Evolutionary conservation across 1,139 yeast species (phyloP).

Genomic region (Saccharomycopsis crataegensis): DNA sequence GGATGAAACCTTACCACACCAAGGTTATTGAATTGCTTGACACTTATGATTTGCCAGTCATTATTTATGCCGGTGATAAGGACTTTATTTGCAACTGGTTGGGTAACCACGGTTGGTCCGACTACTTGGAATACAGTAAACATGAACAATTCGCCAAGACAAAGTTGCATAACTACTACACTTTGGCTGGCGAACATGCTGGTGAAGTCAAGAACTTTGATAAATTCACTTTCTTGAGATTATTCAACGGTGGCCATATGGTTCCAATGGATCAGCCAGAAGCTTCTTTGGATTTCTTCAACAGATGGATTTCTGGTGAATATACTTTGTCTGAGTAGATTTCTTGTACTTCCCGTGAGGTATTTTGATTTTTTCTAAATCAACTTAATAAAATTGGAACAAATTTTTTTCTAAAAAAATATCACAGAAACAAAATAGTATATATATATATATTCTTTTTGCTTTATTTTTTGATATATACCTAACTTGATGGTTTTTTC

Average conservation of each 20-base stretch:
- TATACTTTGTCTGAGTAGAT: constrained; percentile 25
- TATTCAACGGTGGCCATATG: constrained; percentile 68
- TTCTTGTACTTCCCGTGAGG: not conserved
- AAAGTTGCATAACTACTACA: constrained; percentile 12
- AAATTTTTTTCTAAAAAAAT: not conserved
- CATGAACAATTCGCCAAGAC: constrained; percentile 37
- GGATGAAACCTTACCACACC: constrained; percentile 82
- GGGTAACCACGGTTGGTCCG: constrained; percentile 80
- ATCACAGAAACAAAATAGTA: too few relatives aligned
- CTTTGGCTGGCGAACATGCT: constrained; percentile 36
- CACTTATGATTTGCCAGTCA: constrained; percentile 55
- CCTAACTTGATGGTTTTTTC: too few relatives aligned
- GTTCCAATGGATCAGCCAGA: constrained; percentile 80
- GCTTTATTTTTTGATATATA: too few relatives aligned
- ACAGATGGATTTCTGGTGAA: constrained; percentile 64
- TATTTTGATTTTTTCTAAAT: not conserved
- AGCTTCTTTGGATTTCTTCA: constrained; percentile 66
- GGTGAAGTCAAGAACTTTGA: constrained; percentile 53
- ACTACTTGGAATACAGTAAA: constrained; percentile 60
- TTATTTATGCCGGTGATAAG: constrained; percentile 80
- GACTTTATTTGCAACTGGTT: constrained; percentile 85
- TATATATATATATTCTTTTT: not conserved
- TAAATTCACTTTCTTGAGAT: constrained; percentile 53
- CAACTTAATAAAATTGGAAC: not conserved
- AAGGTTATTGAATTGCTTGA: constrained; percentile 46